Evolutionary conservation across 108 stramenopile genomes (phyloP).

Genomic region (Skeletonema grethae): DNA sequence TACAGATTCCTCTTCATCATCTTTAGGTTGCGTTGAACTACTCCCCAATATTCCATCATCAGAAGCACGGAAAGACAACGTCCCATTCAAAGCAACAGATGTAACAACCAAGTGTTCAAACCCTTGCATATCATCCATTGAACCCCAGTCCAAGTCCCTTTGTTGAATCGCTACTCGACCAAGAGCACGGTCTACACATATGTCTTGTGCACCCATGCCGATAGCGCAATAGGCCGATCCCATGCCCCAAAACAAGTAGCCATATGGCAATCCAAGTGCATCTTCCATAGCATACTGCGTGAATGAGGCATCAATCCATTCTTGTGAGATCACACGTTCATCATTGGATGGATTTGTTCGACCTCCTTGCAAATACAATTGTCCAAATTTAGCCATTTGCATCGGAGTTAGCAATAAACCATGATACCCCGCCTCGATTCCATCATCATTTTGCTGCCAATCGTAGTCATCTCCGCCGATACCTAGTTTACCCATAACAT

Average conservation of each 20-base stretch:
- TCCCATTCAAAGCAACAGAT: too few species aligned
- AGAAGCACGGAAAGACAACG: too few species aligned
- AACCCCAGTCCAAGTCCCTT: background rate
- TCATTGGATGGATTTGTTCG: background rate
- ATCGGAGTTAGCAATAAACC: slow-evolving; percentile 1
- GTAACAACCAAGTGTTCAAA: background rate
- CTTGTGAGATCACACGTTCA: slow-evolving; percentile 1
- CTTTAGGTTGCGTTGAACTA: too few species aligned
- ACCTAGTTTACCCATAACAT: slow-evolving; percentile 5
- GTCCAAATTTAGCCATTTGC: slow-evolving; percentile 33
- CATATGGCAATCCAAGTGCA: too few species aligned
- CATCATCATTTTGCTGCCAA: slow-evolving; percentile 15
- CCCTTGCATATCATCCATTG: too few species aligned
- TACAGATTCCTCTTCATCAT: too few species aligned
- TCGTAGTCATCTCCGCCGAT: slow-evolving; percentile 12
- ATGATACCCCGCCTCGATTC: slow-evolving; percentile 1
- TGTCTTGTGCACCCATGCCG: background rate
- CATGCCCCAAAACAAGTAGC: background rate
- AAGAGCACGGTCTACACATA: background rate
- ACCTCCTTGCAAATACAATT: slow-evolving; percentile 20
- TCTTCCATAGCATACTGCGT: too few species aligned
- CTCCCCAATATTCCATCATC: too few species aligned
- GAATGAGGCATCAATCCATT: too few species aligned
- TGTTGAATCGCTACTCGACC: slow-evolving; percentile 3
- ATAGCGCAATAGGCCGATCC: background rate